Evolutionary conservation across 305 asterid genomes (phyloP).

Genomic region (Salvia sclarea): DNA sequence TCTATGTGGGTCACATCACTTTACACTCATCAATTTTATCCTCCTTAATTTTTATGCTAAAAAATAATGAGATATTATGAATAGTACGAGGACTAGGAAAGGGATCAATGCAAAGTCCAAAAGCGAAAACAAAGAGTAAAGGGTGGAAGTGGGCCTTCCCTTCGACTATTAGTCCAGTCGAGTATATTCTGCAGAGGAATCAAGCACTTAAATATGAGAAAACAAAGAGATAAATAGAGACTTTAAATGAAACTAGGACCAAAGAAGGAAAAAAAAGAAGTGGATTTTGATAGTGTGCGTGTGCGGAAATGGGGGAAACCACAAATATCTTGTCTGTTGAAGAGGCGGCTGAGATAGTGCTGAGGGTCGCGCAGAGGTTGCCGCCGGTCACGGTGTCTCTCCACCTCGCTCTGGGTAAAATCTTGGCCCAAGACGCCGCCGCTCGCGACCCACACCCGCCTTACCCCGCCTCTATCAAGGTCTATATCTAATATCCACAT

Average conservation of each 20-base stretch:
- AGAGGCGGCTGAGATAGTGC: conserved; percentile 66
- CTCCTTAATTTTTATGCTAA: too few relatives aligned
- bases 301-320: conserved; percentile 29
- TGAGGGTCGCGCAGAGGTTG: conserved; percentile 58
- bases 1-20: too few relatives aligned
- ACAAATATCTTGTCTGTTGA: conserved; percentile 43
- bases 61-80: too few relatives aligned
- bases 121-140: too few relatives aligned
- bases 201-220: not conserved
- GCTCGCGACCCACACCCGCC: conserved; percentile 96
- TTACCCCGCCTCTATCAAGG: conserved; percentile 92
- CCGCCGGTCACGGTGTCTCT: conserved; percentile 63
- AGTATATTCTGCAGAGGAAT: not conserved
- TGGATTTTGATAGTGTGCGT: not conserved
- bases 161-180: not conserved
- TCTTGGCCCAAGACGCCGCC: conserved; percentile 71
- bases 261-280: not conserved
- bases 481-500: conserved; percentile 5
- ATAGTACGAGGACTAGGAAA: too few relatives aligned
- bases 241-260: not conserved
- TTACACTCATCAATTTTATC: too few relatives aligned
- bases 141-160: not conserved
- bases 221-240: not conserved
- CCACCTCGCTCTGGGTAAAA: conserved; percentile 64
- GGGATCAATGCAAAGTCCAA: too few relatives aligned